These are phyloP conservation scores for Cytospora piceicola DNA, from an alignment of 2,329 filamentous ascomycete species.

Conservation along the genomic window DNA sequence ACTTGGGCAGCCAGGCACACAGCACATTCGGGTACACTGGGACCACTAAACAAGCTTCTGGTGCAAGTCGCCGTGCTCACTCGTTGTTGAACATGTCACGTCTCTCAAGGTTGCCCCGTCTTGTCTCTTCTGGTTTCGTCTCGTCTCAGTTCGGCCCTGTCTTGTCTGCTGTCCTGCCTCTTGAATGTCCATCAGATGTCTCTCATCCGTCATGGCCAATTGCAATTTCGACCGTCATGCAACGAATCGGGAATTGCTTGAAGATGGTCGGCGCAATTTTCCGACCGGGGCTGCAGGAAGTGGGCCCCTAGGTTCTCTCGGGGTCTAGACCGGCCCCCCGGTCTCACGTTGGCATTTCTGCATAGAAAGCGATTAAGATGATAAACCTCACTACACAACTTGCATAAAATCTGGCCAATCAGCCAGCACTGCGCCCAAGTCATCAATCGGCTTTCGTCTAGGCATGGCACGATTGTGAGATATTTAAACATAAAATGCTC, in stretches of 20 bases:
- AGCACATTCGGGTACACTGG: background rate
- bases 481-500: background rate
- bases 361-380: no score
- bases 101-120: background rate
- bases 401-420: background rate
- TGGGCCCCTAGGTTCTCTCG: background rate
- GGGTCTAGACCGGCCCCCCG: background rate
- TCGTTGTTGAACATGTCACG: background rate
- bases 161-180: background rate
- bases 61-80: background rate
- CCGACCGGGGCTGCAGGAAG: background rate
- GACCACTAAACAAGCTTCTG: no score
- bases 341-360: background rate
- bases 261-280: constrained; percentile 1
- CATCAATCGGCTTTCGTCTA: background rate
- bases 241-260: background rate
- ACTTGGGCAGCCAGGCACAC: background rate
- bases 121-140: no score
- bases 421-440: background rate
- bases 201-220: background rate
- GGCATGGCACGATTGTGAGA: background rate
- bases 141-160: no score
- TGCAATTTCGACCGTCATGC: background rate
- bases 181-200: background rate
- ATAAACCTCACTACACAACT: no score